Percentiles rank a stretch among this genome's conserved stretches.
These are phyloP conservation scores for Hymenoscyphus fructigenus DNA, from an alignment of 2,329 filamentous ascomycete genomes.

Conservation along the genomic window DNA sequence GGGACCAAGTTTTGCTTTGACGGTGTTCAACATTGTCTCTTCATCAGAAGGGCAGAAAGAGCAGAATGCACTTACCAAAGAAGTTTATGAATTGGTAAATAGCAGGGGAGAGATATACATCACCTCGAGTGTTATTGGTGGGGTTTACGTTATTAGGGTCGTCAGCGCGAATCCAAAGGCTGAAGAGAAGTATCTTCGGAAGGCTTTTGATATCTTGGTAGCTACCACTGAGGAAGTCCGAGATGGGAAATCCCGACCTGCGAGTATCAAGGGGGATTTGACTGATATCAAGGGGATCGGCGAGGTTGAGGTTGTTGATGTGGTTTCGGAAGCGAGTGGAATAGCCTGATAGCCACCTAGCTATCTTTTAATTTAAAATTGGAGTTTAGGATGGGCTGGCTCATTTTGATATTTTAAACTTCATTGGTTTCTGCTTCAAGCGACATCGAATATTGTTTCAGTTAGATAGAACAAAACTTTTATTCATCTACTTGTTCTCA, in stretches of 20 bases:
- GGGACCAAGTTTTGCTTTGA: slow-evolving; percentile 73
- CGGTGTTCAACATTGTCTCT: slow-evolving; percentile 67
- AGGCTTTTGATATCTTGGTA: slow-evolving; percentile 73
- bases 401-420: no score
- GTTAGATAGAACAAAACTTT: no score
- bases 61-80: slow-evolving; percentile 68
- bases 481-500: no score
- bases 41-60: slow-evolving; percentile 43
- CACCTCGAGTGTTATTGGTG: slow-evolving; percentile 72
- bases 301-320: slow-evolving; percentile 20
- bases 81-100: slow-evolving; percentile 75
- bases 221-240: slow-evolving; percentile 35
- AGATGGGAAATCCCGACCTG: slow-evolving; percentile 19
- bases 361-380: no score
- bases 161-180: slow-evolving; percentile 70
- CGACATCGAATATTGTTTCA: no score
- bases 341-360: background rate
- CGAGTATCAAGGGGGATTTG: slow-evolving; percentile 13
- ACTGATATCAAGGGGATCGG: slow-evolving; percentile 15
- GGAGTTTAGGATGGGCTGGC: no score
- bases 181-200: slow-evolving; percentile 69
- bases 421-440: no score
- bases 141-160: slow-evolving; percentile 76
- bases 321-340: background rate
- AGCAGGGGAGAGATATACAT: slow-evolving; percentile 75